Percentiles rank a stretch among this genome's conserved stretches.
These are phyloP conservation scores for Microbotryomycetes sp. DNA, from an alignment of 1,284 basidiomycete species.

Conservation along the genomic window DNA sequence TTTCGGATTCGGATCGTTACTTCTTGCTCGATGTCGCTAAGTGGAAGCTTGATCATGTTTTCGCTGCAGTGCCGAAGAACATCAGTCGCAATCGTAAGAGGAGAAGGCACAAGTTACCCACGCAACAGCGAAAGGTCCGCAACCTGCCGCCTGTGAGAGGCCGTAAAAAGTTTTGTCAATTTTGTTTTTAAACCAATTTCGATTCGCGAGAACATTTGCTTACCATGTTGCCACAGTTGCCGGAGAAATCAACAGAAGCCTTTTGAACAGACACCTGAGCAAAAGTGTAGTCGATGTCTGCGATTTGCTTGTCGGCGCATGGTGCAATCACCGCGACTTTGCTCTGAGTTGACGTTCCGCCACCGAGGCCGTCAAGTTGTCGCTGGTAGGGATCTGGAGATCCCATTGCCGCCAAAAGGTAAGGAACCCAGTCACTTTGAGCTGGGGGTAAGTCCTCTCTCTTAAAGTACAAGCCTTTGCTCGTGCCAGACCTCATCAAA, in stretches of 20 bases:
- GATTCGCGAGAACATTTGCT: constrained; percentile 38
- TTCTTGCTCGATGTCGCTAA: background rate
- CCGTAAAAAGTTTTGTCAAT: constrained; percentile 22
- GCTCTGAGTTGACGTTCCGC: constrained; percentile 68
- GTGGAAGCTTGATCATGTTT: constrained; percentile 13
- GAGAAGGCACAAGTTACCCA: background rate
- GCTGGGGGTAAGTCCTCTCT: constrained; percentile 51
- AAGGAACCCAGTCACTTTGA: constrained; percentile 51
- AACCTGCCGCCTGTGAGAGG: constrained; percentile 6
- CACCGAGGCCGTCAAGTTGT: constrained; percentile 68
- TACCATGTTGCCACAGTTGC: constrained; percentile 40
- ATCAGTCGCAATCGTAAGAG: background rate
- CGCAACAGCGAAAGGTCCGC: background rate
- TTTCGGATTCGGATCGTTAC: background rate
- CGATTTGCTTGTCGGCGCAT: constrained; percentile 43
- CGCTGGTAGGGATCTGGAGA: constrained; percentile 69
- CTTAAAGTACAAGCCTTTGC: constrained; percentile 66
- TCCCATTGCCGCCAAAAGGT: constrained; percentile 73
- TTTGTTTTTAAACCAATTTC: constrained; percentile 1
- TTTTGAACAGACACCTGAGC: constrained; percentile 56
- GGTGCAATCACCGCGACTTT: constrained; percentile 67
- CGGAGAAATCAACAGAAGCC: constrained; percentile 53
- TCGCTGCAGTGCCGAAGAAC: constrained; percentile 3
- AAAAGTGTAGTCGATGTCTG: constrained; percentile 62
- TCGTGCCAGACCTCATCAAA: constrained; percentile 52